Base-by-base conservation (phyloP, 805 yeast genomes). In the Kazachstania africana region DNA sequence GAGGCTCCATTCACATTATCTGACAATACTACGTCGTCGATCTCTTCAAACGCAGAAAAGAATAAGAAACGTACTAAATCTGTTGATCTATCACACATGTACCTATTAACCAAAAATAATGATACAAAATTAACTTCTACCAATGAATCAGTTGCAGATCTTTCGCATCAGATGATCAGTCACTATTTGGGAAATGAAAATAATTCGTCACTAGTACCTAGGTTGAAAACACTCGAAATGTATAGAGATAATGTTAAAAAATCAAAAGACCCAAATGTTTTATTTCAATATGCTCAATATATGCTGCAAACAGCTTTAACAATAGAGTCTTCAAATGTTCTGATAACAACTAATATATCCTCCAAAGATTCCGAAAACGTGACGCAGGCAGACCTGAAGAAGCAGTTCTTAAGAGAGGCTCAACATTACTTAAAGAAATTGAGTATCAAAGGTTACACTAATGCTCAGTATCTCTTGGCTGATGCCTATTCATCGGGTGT, bases 381-480 rank as follows among this genome's bases (percentile, higher is more conserved):
- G 19, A 28, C 38, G 4, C 43, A 59, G 27, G 59, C 24, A 68
- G 56, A 58, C 15, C 57, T 68, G 48, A 70, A 67, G 42, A 60
- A 60, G 25, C 71, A 72, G 24, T 70, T 82, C 34, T 60, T 85
- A 24, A 78, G 79, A 44, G 96, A 91, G 50, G 88, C 95, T 0
- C 62, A 70, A 14, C 62, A 63, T 34, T 78, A 80, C 42, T 64
- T 87, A 40, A 76, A 72, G 43, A 72, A 72, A 43, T 65, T 87
- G 27, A 63, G 85, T 13, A 85, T 80, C 35, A 76, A 78, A 39
- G 94, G 95, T 5, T 78, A 76, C 44, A 67, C 78, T 1, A 95
- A 88, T 32, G 94, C 97, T 0, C 97, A 91, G 54, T 91, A 88
- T 49, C 64, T 87, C 17, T 60, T 91, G 19, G 98, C 76, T n/a